Evolutionary conservation across 139 green algal species (phyloP).

Genomic region (Zygnema circumcarinatum): DNA sequence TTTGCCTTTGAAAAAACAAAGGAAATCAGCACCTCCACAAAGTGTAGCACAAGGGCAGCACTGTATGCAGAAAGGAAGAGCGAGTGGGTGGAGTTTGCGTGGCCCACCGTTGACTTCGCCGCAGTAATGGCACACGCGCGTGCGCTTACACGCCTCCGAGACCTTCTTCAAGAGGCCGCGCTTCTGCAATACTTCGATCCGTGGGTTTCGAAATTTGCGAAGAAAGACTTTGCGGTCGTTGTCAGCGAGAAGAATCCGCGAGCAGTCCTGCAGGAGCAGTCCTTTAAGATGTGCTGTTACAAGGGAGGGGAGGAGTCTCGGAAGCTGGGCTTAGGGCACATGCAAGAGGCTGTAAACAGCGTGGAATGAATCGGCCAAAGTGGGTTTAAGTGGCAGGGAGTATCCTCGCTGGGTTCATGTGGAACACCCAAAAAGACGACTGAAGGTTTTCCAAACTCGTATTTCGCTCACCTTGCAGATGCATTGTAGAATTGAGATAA

Average conservation of each 20-base stretch:
- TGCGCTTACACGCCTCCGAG: constrained; percentile 87
- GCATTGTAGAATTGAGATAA: constrained; percentile 84
- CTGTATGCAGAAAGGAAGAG: not conserved
- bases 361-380: not conserved
- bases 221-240: constrained; percentile 69
- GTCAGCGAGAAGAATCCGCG: constrained; percentile 84
- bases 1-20: too few relatives aligned
- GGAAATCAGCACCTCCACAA: too few relatives aligned
- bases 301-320: not conserved
- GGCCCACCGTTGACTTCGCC: constrained; percentile 59
- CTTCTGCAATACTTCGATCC: constrained; percentile 79
- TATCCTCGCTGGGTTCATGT: too few relatives aligned
- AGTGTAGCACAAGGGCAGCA: too few relatives aligned
- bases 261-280: constrained; percentile 70
- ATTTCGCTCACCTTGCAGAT: constrained; percentile 94
- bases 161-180: constrained; percentile 81
- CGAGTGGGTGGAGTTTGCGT: not conserved
- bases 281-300: constrained; percentile 96
- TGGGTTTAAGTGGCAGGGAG: not conserved
- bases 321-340: not conserved
- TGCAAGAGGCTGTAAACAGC: not conserved
- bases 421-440: too few relatives aligned
- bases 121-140: constrained; percentile 72
- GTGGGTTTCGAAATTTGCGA: constrained; percentile 68
- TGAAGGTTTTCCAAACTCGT: too few relatives aligned